phyloP scores from a whole-genome alignment of 345 rosid species.

The Erodium maritimum region DNA sequence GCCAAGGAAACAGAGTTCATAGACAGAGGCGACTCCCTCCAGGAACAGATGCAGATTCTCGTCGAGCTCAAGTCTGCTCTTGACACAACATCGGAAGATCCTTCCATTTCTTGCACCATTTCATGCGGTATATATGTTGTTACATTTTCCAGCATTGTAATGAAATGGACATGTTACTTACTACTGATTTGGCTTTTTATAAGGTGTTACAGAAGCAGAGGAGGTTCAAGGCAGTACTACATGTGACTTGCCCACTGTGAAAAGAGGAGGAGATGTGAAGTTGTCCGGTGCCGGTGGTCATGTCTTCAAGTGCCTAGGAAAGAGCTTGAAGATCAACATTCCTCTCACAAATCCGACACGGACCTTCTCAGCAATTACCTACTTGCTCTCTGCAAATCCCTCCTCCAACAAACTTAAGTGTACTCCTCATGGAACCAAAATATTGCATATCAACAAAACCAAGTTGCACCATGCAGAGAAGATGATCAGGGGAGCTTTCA shows the following conservation, averaged over 20 bases:
- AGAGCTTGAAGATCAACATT: constrained; percentile 68
- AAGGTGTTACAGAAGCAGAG: too few relatives aligned
- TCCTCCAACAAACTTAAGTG: constrained; percentile 59
- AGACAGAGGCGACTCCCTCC: constrained; percentile 78
- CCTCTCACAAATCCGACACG: constrained; percentile 80
- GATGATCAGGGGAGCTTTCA: constrained; percentile 73
- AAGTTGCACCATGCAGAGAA: constrained; percentile 79
- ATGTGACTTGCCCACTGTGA: too few relatives aligned
- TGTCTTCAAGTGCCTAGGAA: constrained; percentile 59
- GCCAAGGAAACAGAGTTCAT: constrained; percentile 78
- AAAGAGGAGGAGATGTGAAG: constrained; percentile 58
- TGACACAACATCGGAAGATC: constrained; percentile 55
- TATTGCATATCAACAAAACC: constrained; percentile 64
- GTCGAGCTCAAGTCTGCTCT: constrained; percentile 54
- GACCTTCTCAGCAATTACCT: constrained; percentile 70
- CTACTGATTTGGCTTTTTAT: too few relatives aligned
- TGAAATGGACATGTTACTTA: too few relatives aligned
- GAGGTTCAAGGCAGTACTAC: too few relatives aligned
- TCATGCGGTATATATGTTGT: constrained; percentile 44
- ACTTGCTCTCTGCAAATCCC: constrained; percentile 49
- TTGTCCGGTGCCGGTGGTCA: constrained; percentile 36
- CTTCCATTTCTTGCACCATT: constrained; percentile 63
- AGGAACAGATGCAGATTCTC: constrained; percentile 83
- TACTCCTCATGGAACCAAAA: constrained; percentile 39
- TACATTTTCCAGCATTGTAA: neutral